Base-by-base conservation (phyloP, 225 moss, liverwort and hornwort genomes). In the Marchantia polymorpha region DNA sequence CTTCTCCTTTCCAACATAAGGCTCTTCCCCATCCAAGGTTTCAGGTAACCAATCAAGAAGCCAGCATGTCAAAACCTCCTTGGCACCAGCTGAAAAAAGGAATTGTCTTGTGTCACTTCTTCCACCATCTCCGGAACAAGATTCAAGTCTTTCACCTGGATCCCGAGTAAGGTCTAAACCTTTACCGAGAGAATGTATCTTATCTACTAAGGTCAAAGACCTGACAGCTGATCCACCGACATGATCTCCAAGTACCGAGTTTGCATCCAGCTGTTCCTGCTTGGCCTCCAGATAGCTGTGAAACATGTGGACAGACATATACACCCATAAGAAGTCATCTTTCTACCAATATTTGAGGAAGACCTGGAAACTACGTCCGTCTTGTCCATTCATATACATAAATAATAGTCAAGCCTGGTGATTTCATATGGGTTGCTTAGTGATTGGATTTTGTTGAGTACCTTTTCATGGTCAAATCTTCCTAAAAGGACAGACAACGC, bases 61-160 rank as follows among this genome's bases (percentile, higher is more conserved):
- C 99, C 99, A 99, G 79, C 95, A 95, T 79, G 99, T 99, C 70
- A 99, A 82, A 16, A 95, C 90, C 84, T 95, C 95, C 84, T 93
- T 99, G 6, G 95, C 95, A 76, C 99, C 99, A 11, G 92, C 99
- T 85, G 99, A 93, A 73, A 95, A 82, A 49, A 99, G 93, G 29
- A 93, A 81, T 64, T 69, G 56, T 69, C 69, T 50, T 22, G 69
- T 12, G 29, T 60, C 50, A 29, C 7, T 20, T 16, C 19, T 47
- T 58, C 47, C 59, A 51, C 75, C 60, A 53, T 13, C 54, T 55
- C 53, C 75, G 67, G 71, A 80, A 60, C 61, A 74, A 51, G 74
- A 31, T n/a, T 80, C 81, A 71, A 80, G 81, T 63, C 49, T 56
- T 73, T 80, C 84, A 81, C 81, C 74, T 11, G 74, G 81, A 20